Evolutionary conservation across 2,329 filamentous ascomycete species (phyloP), one percentile per base, ranked within the genome.

Genomic region (Xylaria sp.): DNA sequence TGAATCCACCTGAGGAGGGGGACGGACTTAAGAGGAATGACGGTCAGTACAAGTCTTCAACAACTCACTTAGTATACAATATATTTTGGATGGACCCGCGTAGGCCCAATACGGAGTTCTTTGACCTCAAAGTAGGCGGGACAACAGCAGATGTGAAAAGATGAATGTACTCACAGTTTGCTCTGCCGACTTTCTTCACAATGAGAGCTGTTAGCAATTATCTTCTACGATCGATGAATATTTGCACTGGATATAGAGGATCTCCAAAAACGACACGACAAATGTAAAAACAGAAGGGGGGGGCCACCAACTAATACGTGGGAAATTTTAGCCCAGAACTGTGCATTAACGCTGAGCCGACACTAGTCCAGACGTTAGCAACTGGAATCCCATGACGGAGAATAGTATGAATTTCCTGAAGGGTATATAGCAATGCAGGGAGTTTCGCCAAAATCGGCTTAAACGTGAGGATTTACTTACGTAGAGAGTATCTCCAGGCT

Each of bases 341-440:
- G 94, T 17, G 91, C 92, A 72, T 98, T 98, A 60, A 97, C 94
- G 1, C 87, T 91, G 25, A 98, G 83, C n/a, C 95, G 86, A 67
- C 89, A 93, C 63, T 65, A 35, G 7, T 48, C 7, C 17, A 25
- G 2, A 13, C 7, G 40, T 66, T 51, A 66, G 60, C n/a, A 58
- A 13, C 13, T 27, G 44, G 8, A 9, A 41, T 31, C 15, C 41
- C 17, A 3, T 8, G 31, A 17, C 4, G 4, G 25, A 33, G 7
- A 19, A 17, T 10, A 33, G 7, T 41, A 6, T 9, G 23, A 21
- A 19, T n/a, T 4, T 31, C 9, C 8, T 4, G 4, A 1, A n/a
- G 5, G 13, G 8, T n/a, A 15, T 25, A 9, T 47, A 29, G 25
- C 10, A 15, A 37, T n/a, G 13, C 17, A 44, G 17, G 29, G 27